Evolutionary conservation across 306 rosid species (phyloP), one percentile per base, ranked within the genome.

Genomic region (Glycine soja): DNA sequence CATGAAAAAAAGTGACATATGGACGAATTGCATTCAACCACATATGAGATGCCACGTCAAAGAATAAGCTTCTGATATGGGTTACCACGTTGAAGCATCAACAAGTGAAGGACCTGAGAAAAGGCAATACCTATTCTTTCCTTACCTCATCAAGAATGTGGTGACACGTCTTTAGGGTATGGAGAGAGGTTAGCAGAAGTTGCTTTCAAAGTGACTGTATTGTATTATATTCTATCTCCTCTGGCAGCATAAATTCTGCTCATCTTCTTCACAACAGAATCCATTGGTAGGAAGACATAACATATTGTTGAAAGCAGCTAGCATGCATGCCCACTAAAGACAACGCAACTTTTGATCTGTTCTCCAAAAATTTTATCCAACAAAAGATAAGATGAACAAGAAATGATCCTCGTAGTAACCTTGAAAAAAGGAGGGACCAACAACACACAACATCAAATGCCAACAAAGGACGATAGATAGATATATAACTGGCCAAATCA

Each of bases 201-300:
- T 88, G 86, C 87, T 85, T 87, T 87, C 87, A 57, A 16, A 67
- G 74, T 62, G 85, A 69, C 65, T 87, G 81, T 85, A 78, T 30
- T 42, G 43, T 38, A 5, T 38, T 5, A 57, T 62, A 77, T 87
- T 78, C 81, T 36, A 36, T 3, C 40, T 72, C 57, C 75, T 74
- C 43, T 90, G 78, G 78, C 86, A 81, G 92, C 87, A 90, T 90
- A 84, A 83, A 84, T 91, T 88, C 90, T 87, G 80, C 83, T 87
- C 84, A 72, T 88, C 88, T 78, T 75, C 80, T 46, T 76, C 77
- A 80, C 84, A 90, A 85, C 81, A 83, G 88, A 92, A 89, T 88
- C 90, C 86, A 78, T 84, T 88, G 67, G 58, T 76, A 72, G 51
- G 47, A 54, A 84, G 51, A 72, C 63, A 82, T 79, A 24, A 24